Conservation (phyloP, 441 rosid genomes). For the Eutrema salsugineum region DNA sequence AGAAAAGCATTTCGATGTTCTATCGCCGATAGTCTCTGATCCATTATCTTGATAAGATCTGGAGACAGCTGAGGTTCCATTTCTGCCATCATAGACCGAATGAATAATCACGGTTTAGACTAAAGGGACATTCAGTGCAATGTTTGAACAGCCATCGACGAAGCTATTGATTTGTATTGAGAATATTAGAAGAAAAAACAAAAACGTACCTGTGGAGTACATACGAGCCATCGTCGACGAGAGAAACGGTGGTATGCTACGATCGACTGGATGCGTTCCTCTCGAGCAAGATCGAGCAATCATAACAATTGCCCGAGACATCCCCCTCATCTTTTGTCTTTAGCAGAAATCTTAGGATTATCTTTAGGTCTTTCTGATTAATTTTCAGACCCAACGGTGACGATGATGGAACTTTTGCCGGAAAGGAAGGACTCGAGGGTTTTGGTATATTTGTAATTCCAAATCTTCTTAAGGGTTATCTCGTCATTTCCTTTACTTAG, state of each 20-base stretch:
- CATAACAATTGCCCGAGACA: conserved; percentile 16
- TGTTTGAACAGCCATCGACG: neutral
- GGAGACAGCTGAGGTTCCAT: conserved; percentile 52
- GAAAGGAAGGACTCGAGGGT: neutral
- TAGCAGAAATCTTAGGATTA: neutral
- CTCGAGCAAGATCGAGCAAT: conserved; percentile 28
- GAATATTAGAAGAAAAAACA: neutral
- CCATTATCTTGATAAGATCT: conserved; percentile 76
- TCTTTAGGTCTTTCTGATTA: neutral
- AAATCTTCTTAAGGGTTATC: neutral
- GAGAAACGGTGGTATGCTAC: conserved; percentile 17
- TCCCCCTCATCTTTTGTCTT: conserved; percentile 11
- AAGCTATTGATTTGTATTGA: neutral
- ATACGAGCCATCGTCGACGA: conserved; percentile 30
- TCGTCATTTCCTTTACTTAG: no score
- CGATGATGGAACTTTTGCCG: neutral
- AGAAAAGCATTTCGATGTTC: conserved; percentile 59
- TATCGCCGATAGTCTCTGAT: conserved; percentile 59
- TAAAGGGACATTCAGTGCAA: neutral
- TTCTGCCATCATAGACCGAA: conserved; percentile 34
- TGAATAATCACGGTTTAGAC: neutral
- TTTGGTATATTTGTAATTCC: conserved; percentile 1
- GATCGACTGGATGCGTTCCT: conserved; percentile 12
- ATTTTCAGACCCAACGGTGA: neutral
- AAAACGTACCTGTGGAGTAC: conserved; percentile 44